phyloP scores from a whole-genome alignment of 1,284 basidiomycete genomes.

The Lignosus rhinocerotis region DNA sequence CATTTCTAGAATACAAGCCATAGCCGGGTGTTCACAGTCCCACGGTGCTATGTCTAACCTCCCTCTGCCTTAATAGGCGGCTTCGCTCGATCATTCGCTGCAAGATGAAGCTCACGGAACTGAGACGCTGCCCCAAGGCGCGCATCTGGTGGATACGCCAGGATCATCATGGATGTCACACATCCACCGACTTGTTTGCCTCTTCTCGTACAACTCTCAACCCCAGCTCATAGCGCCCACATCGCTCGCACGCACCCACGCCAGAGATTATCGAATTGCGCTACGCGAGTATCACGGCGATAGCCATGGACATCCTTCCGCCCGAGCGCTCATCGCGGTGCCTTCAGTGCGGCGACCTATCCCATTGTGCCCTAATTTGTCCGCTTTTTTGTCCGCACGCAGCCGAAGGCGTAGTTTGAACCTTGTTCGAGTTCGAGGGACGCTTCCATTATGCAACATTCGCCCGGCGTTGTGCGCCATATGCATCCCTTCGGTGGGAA shows the following conservation, averaged over 20 bases:
- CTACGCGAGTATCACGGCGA: constrained; percentile 2
- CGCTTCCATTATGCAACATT: neutral
- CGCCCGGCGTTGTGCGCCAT: constrained; percentile 1
- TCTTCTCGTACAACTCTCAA: neutral
- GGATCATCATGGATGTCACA: constrained; percentile 3
- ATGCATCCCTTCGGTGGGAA: constrained; percentile 4
- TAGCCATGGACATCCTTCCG: neutral
- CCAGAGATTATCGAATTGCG: neutral
- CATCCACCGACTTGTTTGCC: neutral
- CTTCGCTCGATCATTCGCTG: constrained; percentile 8
- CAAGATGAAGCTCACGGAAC: constrained; percentile 12
- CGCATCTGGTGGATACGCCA: constrained; percentile 5
- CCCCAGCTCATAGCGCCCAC: neutral
- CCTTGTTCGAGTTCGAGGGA: neutral
- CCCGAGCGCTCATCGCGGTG: neutral
- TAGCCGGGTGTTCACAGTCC: constrained; percentile 7
- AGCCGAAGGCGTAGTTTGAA: constrained; percentile 11
- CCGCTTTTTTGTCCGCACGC: neutral
- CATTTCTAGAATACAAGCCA: constrained; percentile 7
- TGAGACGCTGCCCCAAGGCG: neutral
- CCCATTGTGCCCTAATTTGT: constrained; percentile 13
- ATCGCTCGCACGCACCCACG: too few species aligned
- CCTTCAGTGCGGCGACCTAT: constrained; percentile 1
- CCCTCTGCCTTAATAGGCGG: constrained; percentile 17
- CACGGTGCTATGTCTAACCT: constrained; percentile 17